Evolutionary conservation across 2,329 filamentous ascomycete species (phyloP), one percentile per base, ranked within the genome.

Genomic region (Knufia petricola): DNA sequence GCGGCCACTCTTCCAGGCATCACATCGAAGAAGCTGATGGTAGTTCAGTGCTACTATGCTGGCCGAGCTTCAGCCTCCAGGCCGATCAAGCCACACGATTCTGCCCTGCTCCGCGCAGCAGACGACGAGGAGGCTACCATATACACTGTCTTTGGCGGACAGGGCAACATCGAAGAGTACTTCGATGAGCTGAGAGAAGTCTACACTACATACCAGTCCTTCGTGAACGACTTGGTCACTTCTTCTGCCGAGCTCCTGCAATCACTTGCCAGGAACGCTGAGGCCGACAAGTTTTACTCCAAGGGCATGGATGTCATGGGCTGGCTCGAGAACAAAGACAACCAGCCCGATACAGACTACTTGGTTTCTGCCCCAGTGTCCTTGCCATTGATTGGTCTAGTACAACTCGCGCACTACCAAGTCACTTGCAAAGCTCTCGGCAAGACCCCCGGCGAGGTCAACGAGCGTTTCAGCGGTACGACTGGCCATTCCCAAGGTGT

Each of bases 121-220:
- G 82, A 85, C 40, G 89, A 95, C 54, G 83, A 80, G 53, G 81
- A 82, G 49, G 89, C 89, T 48, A 83, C 80, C 59, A 79, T 98
- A 52, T 98, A 95, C 72, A 89, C 83, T 56, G 88, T 98, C 53
- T 95, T 96, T 58, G 92, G 92, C 52, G 92, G 92, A 4, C 92
- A 98, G 67, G 92, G 92, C 60, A 98, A 98, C 68, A 96, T 98
- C 55, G 90, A 98, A 69, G 94, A 98, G 70, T 98, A 98, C 70
- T 98, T 98, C 62, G 90, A 98, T 59, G 92, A 98, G 72, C 78
- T 98, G 54, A 82, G 92, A 49, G 85, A 94, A 66, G 79, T 96
- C 50, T 90, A 90, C 72, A 81, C 76, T 60, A 95, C 89, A 51
- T 98, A 98, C 69, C 84, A 86, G 10, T 85, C 85, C 23, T 94